These are phyloP conservation scores for Phialophora verrucosa DNA, from an alignment of 2,329 filamentous ascomycete species.

Conservation along the genomic window DNA sequence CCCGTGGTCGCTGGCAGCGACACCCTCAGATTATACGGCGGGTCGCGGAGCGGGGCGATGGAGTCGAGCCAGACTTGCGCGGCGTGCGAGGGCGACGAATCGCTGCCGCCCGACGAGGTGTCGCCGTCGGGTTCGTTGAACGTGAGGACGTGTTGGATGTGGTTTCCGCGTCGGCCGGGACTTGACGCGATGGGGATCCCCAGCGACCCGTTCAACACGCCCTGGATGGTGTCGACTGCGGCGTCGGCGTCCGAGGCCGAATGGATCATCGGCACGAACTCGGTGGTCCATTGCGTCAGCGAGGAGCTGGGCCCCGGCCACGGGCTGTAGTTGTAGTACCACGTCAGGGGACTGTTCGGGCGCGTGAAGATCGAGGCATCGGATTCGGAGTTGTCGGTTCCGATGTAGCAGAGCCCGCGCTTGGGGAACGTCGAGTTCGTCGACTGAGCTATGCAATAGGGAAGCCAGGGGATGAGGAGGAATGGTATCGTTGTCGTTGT, in stretches of 20 bases:
- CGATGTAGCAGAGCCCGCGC: conserved; percentile 74
- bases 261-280: conserved; percentile 85
- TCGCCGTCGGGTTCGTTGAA: conserved; percentile 80
- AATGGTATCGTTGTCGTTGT: not conserved
- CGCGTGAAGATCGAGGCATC: conserved; percentile 72
- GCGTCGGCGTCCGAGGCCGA: conserved; percentile 53
- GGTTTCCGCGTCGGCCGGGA: conserved; percentile 46
- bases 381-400: conserved; percentile 56
- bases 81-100: conserved; percentile 64
- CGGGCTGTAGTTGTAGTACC: conserved; percentile 82
- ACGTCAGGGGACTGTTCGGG: conserved; percentile 66
- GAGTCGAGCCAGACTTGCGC: conserved; percentile 73
- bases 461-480: not conserved
- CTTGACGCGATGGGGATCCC: not conserved
- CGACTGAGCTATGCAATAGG: not conserved
- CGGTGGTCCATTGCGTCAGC: conserved; percentile 57
- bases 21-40: conserved; percentile 60
- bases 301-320: conserved; percentile 62
- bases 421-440: conserved; percentile 53
- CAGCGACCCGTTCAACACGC: conserved; percentile 16
- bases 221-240: conserved; percentile 21
- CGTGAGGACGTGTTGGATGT: conserved; percentile 71
- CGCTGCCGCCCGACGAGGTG: conserved; percentile 63
- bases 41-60: conserved; percentile 69
- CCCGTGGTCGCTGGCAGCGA: conserved; percentile 75